phyloP scores from a whole-genome alignment of 768 basidiomycete species.

The Pulveroboletus ravenelii region DNA sequence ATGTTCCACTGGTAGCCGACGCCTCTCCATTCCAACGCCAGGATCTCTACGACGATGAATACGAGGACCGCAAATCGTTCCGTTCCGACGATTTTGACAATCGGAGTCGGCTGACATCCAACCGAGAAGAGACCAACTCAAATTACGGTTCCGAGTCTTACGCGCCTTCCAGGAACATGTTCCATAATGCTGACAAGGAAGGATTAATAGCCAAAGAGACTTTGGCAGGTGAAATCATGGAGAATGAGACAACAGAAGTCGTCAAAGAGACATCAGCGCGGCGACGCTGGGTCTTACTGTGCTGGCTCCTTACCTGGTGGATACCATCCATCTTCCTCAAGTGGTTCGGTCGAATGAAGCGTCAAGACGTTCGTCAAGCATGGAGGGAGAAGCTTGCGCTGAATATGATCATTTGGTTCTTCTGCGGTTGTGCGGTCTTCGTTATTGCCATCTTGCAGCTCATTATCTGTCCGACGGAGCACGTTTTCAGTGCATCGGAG shows the following conservation, averaged over 20 bases:
- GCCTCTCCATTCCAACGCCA: constrained; percentile 80
- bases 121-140: constrained; percentile 72
- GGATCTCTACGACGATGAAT: constrained; percentile 73
- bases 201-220: constrained; percentile 75
- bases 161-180: constrained; percentile 94
- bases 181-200: constrained; percentile 76
- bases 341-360: constrained; percentile 87
- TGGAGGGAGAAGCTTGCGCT: constrained; percentile 97
- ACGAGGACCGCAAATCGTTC: constrained; percentile 69
- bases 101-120: constrained; percentile 70
- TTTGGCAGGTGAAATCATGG: constrained; percentile 78
- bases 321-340: constrained; percentile 66
- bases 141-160: constrained; percentile 91
- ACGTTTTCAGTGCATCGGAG: constrained; percentile 81
- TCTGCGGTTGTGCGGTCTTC: constrained; percentile 84
- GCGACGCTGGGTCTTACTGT: constrained; percentile 81
- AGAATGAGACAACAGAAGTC: constrained; percentile 85
- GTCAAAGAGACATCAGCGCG: constrained; percentile 78
- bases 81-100: constrained; percentile 78
- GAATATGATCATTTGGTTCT: constrained; percentile 94
- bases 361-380: constrained; percentile 87
- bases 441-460: constrained; percentile 85
- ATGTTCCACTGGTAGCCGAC: constrained; percentile 78
- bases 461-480: constrained; percentile 91
- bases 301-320: constrained; percentile 92